Percentiles rank a stretch among this genome's conserved stretches.
These are phyloP conservation scores for Penicillium crustosum DNA, from an alignment of 2,329 filamentous ascomycete species.

Conservation along the genomic window DNA sequence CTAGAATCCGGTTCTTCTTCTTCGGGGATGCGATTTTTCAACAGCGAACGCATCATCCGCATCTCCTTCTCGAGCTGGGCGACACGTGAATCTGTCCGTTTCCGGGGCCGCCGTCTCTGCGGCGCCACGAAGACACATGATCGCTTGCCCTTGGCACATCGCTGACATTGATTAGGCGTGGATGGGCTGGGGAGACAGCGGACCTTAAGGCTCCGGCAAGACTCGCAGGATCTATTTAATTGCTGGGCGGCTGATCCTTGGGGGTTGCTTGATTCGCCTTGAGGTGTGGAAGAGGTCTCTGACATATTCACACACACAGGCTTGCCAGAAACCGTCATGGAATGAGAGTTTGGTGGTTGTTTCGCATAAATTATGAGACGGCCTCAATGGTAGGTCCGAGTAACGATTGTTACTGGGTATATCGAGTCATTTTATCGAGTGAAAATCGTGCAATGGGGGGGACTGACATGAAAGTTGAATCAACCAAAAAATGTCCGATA, in stretches of 20 bases:
- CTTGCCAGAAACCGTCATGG: neutral
- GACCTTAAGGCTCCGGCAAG: slow-evolving; percentile 39
- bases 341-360: neutral
- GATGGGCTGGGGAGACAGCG: slow-evolving; percentile 36
- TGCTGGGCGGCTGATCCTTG: slow-evolving; percentile 29
- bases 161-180: slow-evolving; percentile 37
- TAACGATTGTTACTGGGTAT: slow-evolving; percentile 5
- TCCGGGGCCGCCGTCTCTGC: slow-evolving; percentile 38
- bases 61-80: slow-evolving; percentile 41
- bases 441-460: neutral
- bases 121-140: slow-evolving; percentile 39
- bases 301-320: slow-evolving; percentile 27
- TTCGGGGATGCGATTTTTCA: slow-evolving; percentile 33
- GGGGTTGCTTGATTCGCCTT: slow-evolving; percentile 20
- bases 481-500: slow-evolving; percentile 4
- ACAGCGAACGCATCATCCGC: slow-evolving; percentile 39
- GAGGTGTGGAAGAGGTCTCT: slow-evolving; percentile 20
- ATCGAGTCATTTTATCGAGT: slow-evolving; percentile 15
- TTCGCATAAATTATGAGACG: neutral
- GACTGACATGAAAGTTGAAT: slow-evolving; percentile 7
- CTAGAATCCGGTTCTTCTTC: slow-evolving; percentile 30
- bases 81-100: slow-evolving; percentile 39
- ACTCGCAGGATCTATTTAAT: slow-evolving; percentile 40
- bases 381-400: slow-evolving; percentile 2
- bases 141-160: slow-evolving; percentile 38